Base-by-base conservation (phyloP, 306 rosid genomes). In the Vachellia pachyceras region DNA sequence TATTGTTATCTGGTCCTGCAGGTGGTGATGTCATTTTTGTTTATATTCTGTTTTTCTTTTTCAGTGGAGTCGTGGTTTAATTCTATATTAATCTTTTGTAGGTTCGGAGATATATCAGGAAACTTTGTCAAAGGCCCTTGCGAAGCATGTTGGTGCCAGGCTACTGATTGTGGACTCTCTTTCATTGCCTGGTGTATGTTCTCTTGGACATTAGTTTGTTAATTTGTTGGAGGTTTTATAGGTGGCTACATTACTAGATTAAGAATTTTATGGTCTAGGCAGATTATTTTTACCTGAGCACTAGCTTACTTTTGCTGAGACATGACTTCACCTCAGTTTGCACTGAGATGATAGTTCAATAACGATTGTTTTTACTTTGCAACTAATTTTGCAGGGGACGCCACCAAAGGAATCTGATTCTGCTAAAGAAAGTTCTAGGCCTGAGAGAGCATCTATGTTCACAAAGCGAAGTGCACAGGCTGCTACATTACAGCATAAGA, bases 31-130 rank as follows among this genome's bases (percentile, higher is more conserved):
- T 55, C 17, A 77, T 69, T 33, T 75, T 55, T 84, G 76, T 45
- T 57, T 61, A 3, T 68, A 67, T 84, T 60, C 41, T 54, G 18
- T 33, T 37, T 79, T 7, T 37, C 60, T 64, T 72, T 68, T 73
- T 35, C 4, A 75, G 68, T 60, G 67, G 65, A 66, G 10, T 63
- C 46, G 78, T 64, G 79, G 33, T 80, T 40, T 41, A 18, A 68
- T 76, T 5, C 41, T 69, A 22, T 47, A 18, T 78, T 70, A 67
- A 70, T 73, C 22, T 73, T 87, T 60, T 90, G 76, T 80, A 96
- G 99, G 99, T 79, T 96, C 99, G 0, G 99, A 96, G 78, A 96
- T 96, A 88, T 93, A 92, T 82, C 99, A 96, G 87, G 99, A 92
- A 83, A 88, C 90, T 85, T 78, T 96, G 85, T 89, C 90, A 42